Percentiles rank a stretch among this genome's conserved stretches.
phyloP scores from a whole-genome alignment of 2,329 filamentous ascomycete species.

The Camillea tinctor region DNA sequence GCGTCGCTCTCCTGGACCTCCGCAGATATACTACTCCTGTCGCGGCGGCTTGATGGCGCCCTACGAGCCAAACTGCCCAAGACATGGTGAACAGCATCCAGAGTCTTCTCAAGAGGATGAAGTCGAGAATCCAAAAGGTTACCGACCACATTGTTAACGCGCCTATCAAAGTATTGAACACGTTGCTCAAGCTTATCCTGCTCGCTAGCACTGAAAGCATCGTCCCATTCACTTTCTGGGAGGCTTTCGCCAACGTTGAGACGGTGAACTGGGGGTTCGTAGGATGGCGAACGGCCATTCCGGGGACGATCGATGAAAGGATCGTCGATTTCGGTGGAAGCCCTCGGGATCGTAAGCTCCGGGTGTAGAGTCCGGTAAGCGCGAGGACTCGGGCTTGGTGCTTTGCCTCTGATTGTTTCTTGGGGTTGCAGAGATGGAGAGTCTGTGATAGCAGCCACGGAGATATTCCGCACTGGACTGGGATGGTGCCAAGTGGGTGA shows the following conservation, averaged over 20 bases:
- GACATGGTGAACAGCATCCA: conserved; percentile 72
- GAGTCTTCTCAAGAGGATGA: conserved; percentile 75
- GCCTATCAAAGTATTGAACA: conserved; percentile 85
- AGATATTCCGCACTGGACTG: conserved; percentile 39
- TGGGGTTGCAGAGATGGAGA: conserved; percentile 54
- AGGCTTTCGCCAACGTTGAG: conserved; percentile 63
- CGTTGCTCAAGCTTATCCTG: conserved; percentile 80
- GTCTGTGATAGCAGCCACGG: conserved; percentile 39
- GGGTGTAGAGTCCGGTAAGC: conserved; percentile 49
- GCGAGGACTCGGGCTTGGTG: conserved; percentile 70
- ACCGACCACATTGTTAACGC: conserved; percentile 83
- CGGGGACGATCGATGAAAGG: conserved; percentile 56
- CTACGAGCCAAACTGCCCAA: conserved; percentile 58
- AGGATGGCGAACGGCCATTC: conserved; percentile 44
- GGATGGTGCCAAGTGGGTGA: conserved; percentile 47
- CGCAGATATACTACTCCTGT: conserved; percentile 66
- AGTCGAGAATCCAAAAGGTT: conserved; percentile 73
- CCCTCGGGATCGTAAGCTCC: conserved; percentile 45
- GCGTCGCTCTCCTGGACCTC: conserved; percentile 81
- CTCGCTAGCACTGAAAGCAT: conserved; percentile 76
- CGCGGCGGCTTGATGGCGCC: conserved; percentile 55
- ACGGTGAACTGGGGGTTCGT: conserved; percentile 58
- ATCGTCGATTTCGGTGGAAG: conserved; percentile 59
- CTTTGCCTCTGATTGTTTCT: conserved; percentile 60
- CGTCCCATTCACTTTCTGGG: conserved; percentile 88